phyloP scores from a whole-genome alignment of 768 basidiomycete genomes.

The Baorangia bicolor region DNA sequence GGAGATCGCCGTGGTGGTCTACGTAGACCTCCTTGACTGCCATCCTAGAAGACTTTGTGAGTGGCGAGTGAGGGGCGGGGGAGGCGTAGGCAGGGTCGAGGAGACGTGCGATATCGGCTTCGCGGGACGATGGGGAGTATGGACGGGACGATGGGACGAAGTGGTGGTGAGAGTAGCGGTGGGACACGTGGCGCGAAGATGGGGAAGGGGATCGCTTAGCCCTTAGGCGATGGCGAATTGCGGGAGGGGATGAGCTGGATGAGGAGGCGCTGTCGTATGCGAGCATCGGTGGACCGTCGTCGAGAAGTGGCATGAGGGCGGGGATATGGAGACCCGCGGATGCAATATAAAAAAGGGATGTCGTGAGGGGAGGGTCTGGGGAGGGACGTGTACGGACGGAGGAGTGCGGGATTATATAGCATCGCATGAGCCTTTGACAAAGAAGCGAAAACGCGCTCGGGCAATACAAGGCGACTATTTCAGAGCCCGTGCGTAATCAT shows the following conservation, averaged over 20 bases:
- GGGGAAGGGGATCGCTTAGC: slow-evolving; percentile 30
- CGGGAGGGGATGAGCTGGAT: slow-evolving; percentile 13
- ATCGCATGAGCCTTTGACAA: slow-evolving; percentile 18
- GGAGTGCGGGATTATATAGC: slow-evolving; percentile 32
- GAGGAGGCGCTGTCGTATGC: slow-evolving; percentile 22
- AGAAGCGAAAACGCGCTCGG: slow-evolving; percentile 30
- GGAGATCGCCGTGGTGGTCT: slow-evolving; percentile 60
- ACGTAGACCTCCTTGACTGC: slow-evolving; percentile 44
- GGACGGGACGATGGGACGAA: slow-evolving; percentile 18
- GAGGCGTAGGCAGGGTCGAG: slow-evolving; percentile 63
- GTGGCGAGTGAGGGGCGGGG: slow-evolving; percentile 28
- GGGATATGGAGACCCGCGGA: background rate
- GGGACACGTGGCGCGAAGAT: slow-evolving; percentile 21
- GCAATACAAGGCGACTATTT: slow-evolving; percentile 23
- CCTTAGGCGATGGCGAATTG: slow-evolving; percentile 23
- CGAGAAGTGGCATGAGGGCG: background rate
- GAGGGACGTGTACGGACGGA: slow-evolving; percentile 11
- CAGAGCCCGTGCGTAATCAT: slow-evolving; percentile 31
- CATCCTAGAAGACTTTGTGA: slow-evolving; percentile 14
- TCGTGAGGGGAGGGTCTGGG: background rate
- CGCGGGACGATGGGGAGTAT: slow-evolving; percentile 39
- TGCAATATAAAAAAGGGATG: background rate
- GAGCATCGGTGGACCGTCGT: slow-evolving; percentile 15
- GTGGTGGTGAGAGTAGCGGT: slow-evolving; percentile 4
- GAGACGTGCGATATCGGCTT: slow-evolving; percentile 57